phyloP scores from a whole-genome alignment of 495 filamentous ascomycete genomes.

The Poronia punctata region DNA sequence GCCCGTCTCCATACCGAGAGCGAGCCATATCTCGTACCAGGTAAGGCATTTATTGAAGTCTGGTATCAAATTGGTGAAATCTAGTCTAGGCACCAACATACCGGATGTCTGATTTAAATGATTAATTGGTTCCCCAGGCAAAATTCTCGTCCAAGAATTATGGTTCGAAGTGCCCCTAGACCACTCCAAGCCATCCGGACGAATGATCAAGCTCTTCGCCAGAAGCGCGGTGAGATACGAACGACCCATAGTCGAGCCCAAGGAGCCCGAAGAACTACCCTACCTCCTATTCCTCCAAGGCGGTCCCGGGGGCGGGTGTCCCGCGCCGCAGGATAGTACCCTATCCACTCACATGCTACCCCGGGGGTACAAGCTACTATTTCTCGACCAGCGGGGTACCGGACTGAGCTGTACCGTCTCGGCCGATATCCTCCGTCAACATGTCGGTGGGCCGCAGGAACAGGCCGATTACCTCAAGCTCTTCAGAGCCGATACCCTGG shows the following conservation, averaged over 20 bases:
- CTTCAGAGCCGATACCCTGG: slow-evolving; percentile 85
- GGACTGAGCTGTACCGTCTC: slow-evolving; percentile 76
- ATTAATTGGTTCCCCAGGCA: slow-evolving; percentile 43
- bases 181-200: slow-evolving; percentile 55
- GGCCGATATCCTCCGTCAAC: slow-evolving; percentile 54
- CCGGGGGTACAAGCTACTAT: slow-evolving; percentile 78
- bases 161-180: slow-evolving; percentile 82
- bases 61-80: slow-evolving; percentile 2
- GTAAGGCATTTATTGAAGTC: slow-evolving; percentile 11
- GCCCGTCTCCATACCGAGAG: slow-evolving; percentile 21
- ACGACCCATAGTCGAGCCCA: slow-evolving; percentile 46
- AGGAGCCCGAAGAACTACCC: slow-evolving; percentile 41
- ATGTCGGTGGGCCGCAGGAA: slow-evolving; percentile 48
- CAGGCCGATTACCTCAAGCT: slow-evolving; percentile 79
- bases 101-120: not conserved
- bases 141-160: slow-evolving; percentile 67
- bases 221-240: slow-evolving; percentile 61
- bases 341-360: slow-evolving; percentile 63
- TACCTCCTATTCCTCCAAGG: slow-evolving; percentile 61
- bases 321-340: slow-evolving; percentile 61
- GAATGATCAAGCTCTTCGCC: slow-evolving; percentile 64
- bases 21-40: slow-evolving; percentile 28
- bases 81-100: too few species aligned
- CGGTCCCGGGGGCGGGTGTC: slow-evolving; percentile 71
- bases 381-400: slow-evolving; percentile 83